phyloP scores from a whole-genome alignment of 352 stramenopile species.

The Peronosclerospora sorghi region DNA sequence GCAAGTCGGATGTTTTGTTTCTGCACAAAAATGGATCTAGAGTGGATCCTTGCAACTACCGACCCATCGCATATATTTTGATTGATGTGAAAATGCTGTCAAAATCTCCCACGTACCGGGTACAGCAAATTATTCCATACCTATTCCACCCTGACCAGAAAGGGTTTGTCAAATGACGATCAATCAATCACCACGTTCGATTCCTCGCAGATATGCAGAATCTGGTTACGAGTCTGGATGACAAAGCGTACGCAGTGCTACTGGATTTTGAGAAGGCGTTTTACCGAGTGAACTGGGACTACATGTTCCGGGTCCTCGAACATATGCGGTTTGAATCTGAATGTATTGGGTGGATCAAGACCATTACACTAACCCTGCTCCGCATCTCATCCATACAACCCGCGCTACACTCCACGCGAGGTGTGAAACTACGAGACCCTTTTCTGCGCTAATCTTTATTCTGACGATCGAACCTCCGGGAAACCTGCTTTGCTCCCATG shows the following conservation, averaged over 20 bases:
- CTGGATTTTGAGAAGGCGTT: slow-evolving; percentile 1
- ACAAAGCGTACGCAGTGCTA: not conserved
- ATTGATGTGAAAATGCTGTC: slow-evolving; percentile 1
- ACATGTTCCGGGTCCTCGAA: not conserved
- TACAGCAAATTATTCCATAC: not conserved
- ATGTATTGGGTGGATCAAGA: not conserved
- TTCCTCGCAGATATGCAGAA: not conserved
- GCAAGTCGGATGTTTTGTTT: not conserved
- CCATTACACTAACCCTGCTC: not conserved
- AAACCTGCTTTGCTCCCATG: not conserved
- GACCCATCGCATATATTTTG: slow-evolving; percentile 2
- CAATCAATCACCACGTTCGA: not conserved
- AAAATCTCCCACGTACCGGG: slow-evolving; percentile 1
- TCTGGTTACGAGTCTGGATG: not conserved
- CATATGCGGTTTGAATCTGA: not conserved
- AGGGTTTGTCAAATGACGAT: not conserved
- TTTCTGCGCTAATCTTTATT: too few relatives aligned
- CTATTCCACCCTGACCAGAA: not conserved
- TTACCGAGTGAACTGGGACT: not conserved
- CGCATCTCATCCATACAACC: not conserved
- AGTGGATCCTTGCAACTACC: not conserved
- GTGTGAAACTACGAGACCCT: not conserved
- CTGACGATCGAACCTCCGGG: too few relatives aligned
- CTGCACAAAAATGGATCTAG: slow-evolving; percentile 4
- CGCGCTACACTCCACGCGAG: not conserved